These are phyloP conservation scores for Furcasterigmium sp. DNA, from an alignment of 2,329 filamentous ascomycete species.

Conservation along the genomic window DNA sequence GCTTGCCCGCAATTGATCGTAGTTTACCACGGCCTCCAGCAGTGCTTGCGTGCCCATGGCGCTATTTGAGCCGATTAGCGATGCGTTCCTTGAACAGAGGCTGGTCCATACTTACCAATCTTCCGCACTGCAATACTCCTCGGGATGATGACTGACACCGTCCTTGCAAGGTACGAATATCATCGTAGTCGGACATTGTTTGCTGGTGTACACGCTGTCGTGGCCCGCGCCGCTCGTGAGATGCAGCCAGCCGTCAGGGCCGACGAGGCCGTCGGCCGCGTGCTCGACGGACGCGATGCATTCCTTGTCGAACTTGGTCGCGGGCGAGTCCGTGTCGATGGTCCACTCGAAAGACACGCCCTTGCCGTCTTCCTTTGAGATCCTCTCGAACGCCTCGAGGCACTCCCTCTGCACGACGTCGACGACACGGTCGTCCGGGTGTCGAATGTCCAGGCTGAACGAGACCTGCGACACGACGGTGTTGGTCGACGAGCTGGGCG, in stretches of 20 bases:
- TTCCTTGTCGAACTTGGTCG: slow-evolving; percentile 59
- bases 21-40: slow-evolving; percentile 13
- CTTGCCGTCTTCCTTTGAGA: slow-evolving; percentile 18
- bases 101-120: slow-evolving; percentile 35
- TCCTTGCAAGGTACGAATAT: slow-evolving; percentile 61
- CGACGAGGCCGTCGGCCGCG: slow-evolving; percentile 51
- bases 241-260: slow-evolving; percentile 28
- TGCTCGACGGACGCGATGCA: slow-evolving; percentile 63
- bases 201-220: slow-evolving; percentile 54
- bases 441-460: slow-evolving; percentile 14
- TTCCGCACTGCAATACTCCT: slow-evolving; percentile 55
- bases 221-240: slow-evolving; percentile 38
- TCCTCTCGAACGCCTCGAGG: slow-evolving; percentile 15
- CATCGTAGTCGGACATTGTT: slow-evolving; percentile 58
- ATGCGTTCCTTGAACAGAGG: slow-evolving; percentile 16
- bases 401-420: slow-evolving; percentile 15
- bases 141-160: slow-evolving; percentile 59
- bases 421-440: slow-evolving; percentile 10
- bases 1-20: slow-evolving; percentile 9
- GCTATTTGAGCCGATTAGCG: slow-evolving; percentile 5
- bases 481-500: slow-evolving; percentile 13
- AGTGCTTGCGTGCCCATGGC: slow-evolving; percentile 14
- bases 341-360: slow-evolving; percentile 48
- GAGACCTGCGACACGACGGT: slow-evolving; percentile 9
- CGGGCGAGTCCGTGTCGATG: slow-evolving; percentile 56